Base-by-base conservation (phyloP, 2,329 filamentous ascomycete species). In the Sporothrix globosa region DNA sequence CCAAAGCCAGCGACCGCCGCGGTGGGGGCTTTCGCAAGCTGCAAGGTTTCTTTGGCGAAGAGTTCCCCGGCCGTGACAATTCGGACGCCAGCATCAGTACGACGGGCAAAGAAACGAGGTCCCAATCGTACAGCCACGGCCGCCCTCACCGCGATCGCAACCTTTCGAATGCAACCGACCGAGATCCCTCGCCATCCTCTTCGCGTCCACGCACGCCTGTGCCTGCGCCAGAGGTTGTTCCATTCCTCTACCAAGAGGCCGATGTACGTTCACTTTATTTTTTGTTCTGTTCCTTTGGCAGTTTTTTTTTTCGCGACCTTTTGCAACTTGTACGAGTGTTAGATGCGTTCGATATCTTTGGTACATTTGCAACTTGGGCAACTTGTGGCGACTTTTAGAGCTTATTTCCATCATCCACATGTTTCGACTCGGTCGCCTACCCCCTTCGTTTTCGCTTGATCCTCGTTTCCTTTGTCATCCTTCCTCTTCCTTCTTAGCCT, bases 221-320 rank as follows among this genome's bases (percentile, higher is more conserved):
- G 67, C 92, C 92, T 54, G 92, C 92, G 14, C 96, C 92, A 77
- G 95, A 98, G 80, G 93, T 99, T 71, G 96, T 97, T 52, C 96
- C 96, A n/a, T 99, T 97, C 86, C 86, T 97, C 73, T 98, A 96
- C 78, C 96, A 98, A 80, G 92, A 96, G 78, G 87, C 87, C 74
- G 88, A 92, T 82, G 90, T 92, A 80, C 83, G 89, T 85, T 41
- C 21, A 5, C 1, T 60, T 10, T 41, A 21, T 21, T 52, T 41
- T 60, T 60, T 73, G 73, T 30, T 44, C 30, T 68, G 70, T 41
- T 30, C 66, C 48, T 50, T 68, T 74, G 54, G 67, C 27, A 70
- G 67, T 52, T 58, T 71, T 66, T 48, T 50, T 73, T 75, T 74
- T 75, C 72, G 73, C 34, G 69, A 14, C 13, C 2, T 61, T 71